A percentile compares a stretch with the other conserved stretches of the same genome.
These are phyloP conservation scores for Pyronema domesticum DNA, from an alignment of 495 filamentous ascomycete genomes.

Conservation along the genomic window DNA sequence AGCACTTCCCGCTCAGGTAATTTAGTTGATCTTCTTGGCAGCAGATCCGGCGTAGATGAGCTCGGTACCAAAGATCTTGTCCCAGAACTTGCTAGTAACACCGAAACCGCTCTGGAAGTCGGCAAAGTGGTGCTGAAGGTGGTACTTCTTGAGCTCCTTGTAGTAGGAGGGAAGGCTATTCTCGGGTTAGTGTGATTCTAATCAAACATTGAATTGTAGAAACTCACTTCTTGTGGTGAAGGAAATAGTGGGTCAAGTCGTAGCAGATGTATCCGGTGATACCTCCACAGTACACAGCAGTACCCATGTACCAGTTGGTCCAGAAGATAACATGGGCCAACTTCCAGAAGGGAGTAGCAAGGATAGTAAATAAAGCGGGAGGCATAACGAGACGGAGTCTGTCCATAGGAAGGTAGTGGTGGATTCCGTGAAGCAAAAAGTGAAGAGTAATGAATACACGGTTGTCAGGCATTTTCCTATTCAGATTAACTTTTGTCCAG, in stretches of 20 bases:
- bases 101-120: slow-evolving; percentile 98
- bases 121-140: slow-evolving; percentile 89
- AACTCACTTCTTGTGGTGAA: slow-evolving; percentile 83
- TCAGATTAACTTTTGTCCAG: not conserved
- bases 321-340: slow-evolving; percentile 69
- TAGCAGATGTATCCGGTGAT: slow-evolving; percentile 94
- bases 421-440: slow-evolving; percentile 90
- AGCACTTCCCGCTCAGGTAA: no score
- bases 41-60: slow-evolving; percentile 27
- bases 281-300: slow-evolving; percentile 66
- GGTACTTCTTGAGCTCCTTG: slow-evolving; percentile 82
- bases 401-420: slow-evolving; percentile 98
- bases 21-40: not conserved
- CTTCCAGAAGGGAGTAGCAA: slow-evolving; percentile 86
- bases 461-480: slow-evolving; percentile 57
- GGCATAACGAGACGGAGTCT: slow-evolving; percentile 94
- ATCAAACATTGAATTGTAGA: slow-evolving; percentile 7
- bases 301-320: slow-evolving; percentile 68
- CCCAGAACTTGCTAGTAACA: slow-evolving; percentile 97
- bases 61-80: slow-evolving; percentile 77
- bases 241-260: slow-evolving; percentile 95
- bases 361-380: slow-evolving; percentile 64
- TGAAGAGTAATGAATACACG: slow-evolving; percentile 72
- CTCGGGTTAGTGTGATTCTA: not conserved
- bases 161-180: slow-evolving; percentile 65